phyloP scores from a whole-genome alignment of 1,139 yeast genomes.

The Protomyces pachydermus region DNA sequence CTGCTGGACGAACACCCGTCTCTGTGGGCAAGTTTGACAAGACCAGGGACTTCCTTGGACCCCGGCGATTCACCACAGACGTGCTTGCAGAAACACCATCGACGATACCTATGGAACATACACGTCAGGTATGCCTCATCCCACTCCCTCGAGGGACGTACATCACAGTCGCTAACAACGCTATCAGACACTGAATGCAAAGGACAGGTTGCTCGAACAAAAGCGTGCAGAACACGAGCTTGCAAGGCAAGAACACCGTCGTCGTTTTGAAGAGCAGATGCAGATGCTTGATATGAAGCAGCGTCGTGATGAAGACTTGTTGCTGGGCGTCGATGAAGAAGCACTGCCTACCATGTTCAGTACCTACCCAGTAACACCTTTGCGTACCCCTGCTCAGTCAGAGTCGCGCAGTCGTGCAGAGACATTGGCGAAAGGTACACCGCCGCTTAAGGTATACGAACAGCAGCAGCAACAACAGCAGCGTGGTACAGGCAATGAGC shows the following conservation, averaged over 20 bases:
- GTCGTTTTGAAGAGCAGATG: conserved; percentile 35
- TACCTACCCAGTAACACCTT: conserved; percentile 32
- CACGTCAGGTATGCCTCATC: not conserved
- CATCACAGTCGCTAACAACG: not conserved
- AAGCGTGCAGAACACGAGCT: conserved; percentile 35
- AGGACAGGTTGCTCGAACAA: conserved; percentile 31
- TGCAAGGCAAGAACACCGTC: conserved; percentile 34
- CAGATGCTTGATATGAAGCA: conserved; percentile 34
- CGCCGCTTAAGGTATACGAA: conserved; percentile 17
- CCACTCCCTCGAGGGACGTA: not conserved
- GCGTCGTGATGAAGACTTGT: conserved; percentile 34
- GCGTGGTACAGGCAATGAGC: conserved; percentile 30
- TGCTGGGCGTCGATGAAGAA: conserved; percentile 30
- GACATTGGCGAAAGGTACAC: conserved; percentile 26
- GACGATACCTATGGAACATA: not conserved
- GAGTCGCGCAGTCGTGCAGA: conserved; percentile 28
- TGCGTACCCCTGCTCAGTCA: conserved; percentile 30
- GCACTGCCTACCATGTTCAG: conserved; percentile 23
- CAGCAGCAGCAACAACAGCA: not conserved
- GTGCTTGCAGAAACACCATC: not conserved
- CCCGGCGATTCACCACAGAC: not conserved
- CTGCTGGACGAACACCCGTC: not conserved
- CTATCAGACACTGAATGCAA: not conserved
- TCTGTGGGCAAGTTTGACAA: not conserved
- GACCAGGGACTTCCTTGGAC: not conserved